Evolutionary conservation across 2,329 filamentous ascomycete genomes (phyloP), one percentile per base, ranked within the genome.

Genomic region (Penicillium corylophilum): DNA sequence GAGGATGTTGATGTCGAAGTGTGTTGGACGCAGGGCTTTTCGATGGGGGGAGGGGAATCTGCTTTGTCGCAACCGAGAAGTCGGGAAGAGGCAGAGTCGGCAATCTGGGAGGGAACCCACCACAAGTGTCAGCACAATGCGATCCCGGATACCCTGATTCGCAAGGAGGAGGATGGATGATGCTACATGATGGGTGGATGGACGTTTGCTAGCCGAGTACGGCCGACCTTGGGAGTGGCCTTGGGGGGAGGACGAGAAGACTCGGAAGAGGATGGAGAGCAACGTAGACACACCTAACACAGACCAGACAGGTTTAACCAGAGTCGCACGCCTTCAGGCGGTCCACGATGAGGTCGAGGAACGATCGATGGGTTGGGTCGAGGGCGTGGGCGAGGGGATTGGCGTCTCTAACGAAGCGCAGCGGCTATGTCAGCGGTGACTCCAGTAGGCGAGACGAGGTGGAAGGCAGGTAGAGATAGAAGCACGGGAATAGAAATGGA

Each of bases 371-470:
- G 64, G 54, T 51, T 52, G 52, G 55, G 54, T 56, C 43, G 54
- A 56, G 54, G 52, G 56, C 42, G 59, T 61, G 56, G 61, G 51
- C 53, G 57, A 60, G 57, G 59, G 58, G 56, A 56, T 57, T 61
- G 61, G 60, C 60, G 62, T 52, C 56, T 65, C 65, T 67, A n/a
- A 69, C 60, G 61, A 69, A 69, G 69, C 64, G 67, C 62, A 69
- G 65, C 62, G 65, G 65, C 63, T 63, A 66, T 64, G 68, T 72
- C 68, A 73, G 71, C 68, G 68, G 60, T 71, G 68, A 61, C 61
- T 28, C 67, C 68, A 60, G 61, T 61, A 63, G 60, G 51, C 51
- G 53, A 63, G 54, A 59, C 44, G 53, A 61, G 57, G 53, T 46
- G 42, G 29, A 22, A 44, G 22, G 22, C 33, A 50, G 18, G 22